phyloP scores from a whole-genome alignment of 208 protist genomes.

The Leishmania mexicana region DNA sequence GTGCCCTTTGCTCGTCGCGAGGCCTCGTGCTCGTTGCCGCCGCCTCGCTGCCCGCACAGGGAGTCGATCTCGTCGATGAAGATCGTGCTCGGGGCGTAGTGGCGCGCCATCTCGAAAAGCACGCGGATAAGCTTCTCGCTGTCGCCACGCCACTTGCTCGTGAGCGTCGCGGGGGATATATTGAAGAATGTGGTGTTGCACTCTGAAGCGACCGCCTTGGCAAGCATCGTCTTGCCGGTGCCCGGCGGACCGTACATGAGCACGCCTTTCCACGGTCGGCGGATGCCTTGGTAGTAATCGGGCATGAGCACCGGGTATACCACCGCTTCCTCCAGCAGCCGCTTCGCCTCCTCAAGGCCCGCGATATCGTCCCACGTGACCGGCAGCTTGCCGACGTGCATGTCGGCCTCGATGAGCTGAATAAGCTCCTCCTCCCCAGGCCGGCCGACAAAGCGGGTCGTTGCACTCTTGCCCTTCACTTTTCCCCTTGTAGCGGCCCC shows the following conservation, averaged over 20 bases:
- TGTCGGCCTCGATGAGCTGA: slow-evolving; percentile 84
- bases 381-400: slow-evolving; percentile 67
- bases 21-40: slow-evolving; percentile 85
- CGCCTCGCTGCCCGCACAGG: slow-evolving; percentile 88
- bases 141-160: slow-evolving; percentile 95
- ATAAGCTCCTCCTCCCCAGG: slow-evolving; percentile 84
- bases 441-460: slow-evolving; percentile 60
- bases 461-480: slow-evolving; percentile 22
- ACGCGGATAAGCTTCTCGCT: slow-evolving; percentile 94
- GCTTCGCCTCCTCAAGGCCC: slow-evolving; percentile 91
- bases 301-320: slow-evolving; percentile 93
- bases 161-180: slow-evolving; percentile 92
- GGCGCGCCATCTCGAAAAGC: slow-evolving; percentile 93
- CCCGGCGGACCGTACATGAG: slow-evolving; percentile 93
- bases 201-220: slow-evolving; percentile 93
- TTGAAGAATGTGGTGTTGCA: slow-evolving; percentile 95
- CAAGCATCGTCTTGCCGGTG: slow-evolving; percentile 95
- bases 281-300: slow-evolving; percentile 93
- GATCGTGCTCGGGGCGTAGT: slow-evolving; percentile 92
- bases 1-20: slow-evolving; percentile 98
- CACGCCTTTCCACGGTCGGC: slow-evolving; percentile 92
- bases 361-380: slow-evolving; percentile 91
- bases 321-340: slow-evolving; percentile 91
- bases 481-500: neutral
- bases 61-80: slow-evolving; percentile 97